Conservation (phyloP, 129 eudicot species). For the Dittrichia graveolens region DNA sequence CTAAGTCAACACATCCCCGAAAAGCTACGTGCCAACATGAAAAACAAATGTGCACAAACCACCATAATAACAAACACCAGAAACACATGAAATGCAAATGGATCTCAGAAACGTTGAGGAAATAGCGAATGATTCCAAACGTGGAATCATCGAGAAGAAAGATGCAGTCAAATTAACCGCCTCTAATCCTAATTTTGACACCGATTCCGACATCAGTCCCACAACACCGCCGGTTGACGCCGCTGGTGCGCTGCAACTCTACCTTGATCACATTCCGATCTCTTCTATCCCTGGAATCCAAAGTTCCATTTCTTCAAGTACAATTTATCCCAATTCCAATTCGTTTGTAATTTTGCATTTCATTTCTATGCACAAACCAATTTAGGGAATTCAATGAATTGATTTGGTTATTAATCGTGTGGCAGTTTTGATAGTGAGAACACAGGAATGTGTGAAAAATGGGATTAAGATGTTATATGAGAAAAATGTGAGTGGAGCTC, state of each 20-base stretch:
- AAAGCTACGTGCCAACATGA: constrained; percentile 19
- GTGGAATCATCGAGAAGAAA: constrained; percentile 39
- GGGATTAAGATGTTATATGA: constrained; percentile 44
- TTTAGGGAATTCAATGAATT: not conserved
- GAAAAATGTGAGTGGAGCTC: constrained; percentile 48
- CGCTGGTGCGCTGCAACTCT: constrained; percentile 44
- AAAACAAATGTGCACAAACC: constrained; percentile 10
- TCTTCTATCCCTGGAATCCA: constrained; percentile 51
- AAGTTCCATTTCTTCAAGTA: constrained; percentile 41
- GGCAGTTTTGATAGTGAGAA: constrained; percentile 43
- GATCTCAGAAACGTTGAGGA: constrained; percentile 42
- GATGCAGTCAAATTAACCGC: constrained; percentile 30
- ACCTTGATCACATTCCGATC: constrained; percentile 46
- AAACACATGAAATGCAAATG: constrained; percentile 20
- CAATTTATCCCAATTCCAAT: not conserved
- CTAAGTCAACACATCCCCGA: not conserved
- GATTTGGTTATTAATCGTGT: constrained; percentile 4
- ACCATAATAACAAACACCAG: not conserved
- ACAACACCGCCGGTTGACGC: constrained; percentile 32
- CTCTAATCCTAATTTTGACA: not conserved
- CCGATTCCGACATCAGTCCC: constrained; percentile 11
- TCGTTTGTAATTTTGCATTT: not conserved
- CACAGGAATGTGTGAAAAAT: constrained; percentile 40
- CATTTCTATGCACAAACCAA: not conserved
- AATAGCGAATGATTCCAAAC: constrained; percentile 41